Base-by-base conservation (phyloP, 768 basidiomycete species). In the Trametes cubensis region DNA sequence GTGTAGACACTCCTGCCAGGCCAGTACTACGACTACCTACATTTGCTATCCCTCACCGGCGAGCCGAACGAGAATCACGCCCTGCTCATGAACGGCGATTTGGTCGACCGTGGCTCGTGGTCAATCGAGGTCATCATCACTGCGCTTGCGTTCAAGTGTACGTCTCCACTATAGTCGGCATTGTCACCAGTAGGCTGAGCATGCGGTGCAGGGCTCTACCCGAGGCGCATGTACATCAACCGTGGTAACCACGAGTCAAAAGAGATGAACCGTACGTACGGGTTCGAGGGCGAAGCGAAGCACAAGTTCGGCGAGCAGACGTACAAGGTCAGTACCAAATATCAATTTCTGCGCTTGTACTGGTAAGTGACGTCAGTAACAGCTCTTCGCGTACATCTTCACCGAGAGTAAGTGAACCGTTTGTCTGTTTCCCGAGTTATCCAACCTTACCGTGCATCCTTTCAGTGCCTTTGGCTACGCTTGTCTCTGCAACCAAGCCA, bases 101-200 rank as follows among this genome's bases (percentile, higher is more conserved):
- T 98, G 49, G 96, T 99, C 40, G 96, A 99, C 74, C 86, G 96
- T 63, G 95, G 95, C n/a, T 92, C 90, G 26, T 95, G 93, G 92
- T 92, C 90, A 13, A 87, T 93, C 59, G 94, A 95, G 75, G 92
- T 98, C 60, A 94, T 95, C 61, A 77, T 98, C 63, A 87, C 91
- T 17, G 89, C 95, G 6, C 93, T 99, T 71, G 92, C 95, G 13
- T 97, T 90, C 76, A 99, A 99, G 81, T 98, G 92, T 89, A 66
- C 70, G 87, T 74, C 53, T 39, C 17, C 4, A 28, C 44, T 34
- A n/a, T n/a, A 6, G 34, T 34, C 10, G 34, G 17, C 1, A 6
- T n/a, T 14, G 28, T 39, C 21, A 13, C 0, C 45, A 7, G 5
- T 7, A 5, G 4, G 42, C 18, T 42, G 4, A 7, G 34, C 13